Conservation (phyloP, 441 rosid species). For the Hura crepitans region DNA sequence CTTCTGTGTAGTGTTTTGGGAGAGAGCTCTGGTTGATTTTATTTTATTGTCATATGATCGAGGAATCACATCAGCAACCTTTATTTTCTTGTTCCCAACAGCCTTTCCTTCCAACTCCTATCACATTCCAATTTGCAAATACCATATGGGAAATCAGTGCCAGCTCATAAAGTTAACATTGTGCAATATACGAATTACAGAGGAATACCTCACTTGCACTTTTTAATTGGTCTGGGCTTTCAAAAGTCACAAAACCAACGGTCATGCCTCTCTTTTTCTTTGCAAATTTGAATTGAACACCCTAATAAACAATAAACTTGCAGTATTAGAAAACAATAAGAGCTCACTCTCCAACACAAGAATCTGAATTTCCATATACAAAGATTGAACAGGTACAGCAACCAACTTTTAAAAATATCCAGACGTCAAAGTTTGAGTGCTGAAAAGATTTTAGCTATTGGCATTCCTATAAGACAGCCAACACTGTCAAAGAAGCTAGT, state of each 20-base stretch:
- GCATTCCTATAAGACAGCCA: background rate
- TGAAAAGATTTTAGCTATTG: background rate
- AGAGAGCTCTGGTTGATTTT: conserved; percentile 35
- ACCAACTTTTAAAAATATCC: conserved; percentile 1
- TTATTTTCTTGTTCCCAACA: conserved; percentile 53
- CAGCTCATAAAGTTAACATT: conserved; percentile 13
- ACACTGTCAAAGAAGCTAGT: background rate
- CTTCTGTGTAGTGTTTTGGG: conserved; percentile 13
- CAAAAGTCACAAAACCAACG: conserved; percentile 80
- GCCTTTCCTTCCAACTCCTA: conserved; percentile 71
- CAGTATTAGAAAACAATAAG: background rate
- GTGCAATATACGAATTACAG: conserved; percentile 2
- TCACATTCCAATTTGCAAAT: conserved; percentile 21
- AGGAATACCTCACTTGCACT: conserved; percentile 50
- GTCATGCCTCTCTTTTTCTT: conserved; percentile 83
- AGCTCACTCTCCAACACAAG: background rate
- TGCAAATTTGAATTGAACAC: conserved; percentile 51
- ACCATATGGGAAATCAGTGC: conserved; percentile 13
- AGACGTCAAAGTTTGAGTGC: background rate
- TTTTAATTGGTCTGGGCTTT: conserved; percentile 51
- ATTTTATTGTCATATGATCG: conserved; percentile 53
- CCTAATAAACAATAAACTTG: conserved; percentile 37
- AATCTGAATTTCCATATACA: background rate
- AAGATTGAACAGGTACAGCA: background rate
- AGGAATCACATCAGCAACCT: conserved; percentile 71